phyloP scores from a whole-genome alignment of 768 basidiomycete genomes.

The Phaeolepiota aurea region DNA sequence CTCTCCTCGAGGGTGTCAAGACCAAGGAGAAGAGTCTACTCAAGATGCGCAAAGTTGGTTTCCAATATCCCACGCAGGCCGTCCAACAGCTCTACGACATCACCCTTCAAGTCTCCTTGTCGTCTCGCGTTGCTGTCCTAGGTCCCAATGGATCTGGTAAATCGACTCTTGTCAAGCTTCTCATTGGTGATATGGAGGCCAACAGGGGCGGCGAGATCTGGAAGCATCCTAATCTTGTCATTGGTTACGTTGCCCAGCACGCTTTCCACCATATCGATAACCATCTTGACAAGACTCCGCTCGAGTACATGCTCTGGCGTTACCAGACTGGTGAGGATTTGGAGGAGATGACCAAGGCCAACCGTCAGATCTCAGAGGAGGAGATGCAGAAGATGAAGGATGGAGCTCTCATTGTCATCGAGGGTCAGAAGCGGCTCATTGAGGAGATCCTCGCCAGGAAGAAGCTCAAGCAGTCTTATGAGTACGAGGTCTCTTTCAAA shows the following conservation, averaged over 20 bases:
- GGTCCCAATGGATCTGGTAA: conserved; percentile 99
- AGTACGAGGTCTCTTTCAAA: conserved; percentile 98
- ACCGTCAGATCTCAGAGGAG: conserved; percentile 78
- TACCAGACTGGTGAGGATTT: conserved; percentile 99
- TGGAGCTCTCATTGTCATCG: conserved; percentile 74
- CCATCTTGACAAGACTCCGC: conserved; percentile 97
- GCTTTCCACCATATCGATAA: conserved; percentile 99
- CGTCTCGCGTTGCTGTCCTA: conserved; percentile 96
- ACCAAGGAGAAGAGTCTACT: conserved; percentile 96
- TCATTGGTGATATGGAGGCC: conserved; percentile 93
- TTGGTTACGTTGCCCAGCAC: conserved; percentile 98
- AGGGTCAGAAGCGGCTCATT: conserved; percentile 92
- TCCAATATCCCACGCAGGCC: conserved; percentile 85
- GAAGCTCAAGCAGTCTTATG: conserved; percentile 99
- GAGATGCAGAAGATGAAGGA: conserved; percentile 97
- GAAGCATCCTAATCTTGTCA: conserved; percentile 99
- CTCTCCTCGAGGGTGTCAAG: conserved; percentile 98
- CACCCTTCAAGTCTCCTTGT: conserved; percentile 93
- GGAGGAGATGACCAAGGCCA: conserved; percentile 93
- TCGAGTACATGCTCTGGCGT: conserved; percentile 99
- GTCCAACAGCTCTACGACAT: conserved; percentile 93
- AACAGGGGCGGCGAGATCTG: conserved; percentile 97
- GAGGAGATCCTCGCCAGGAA: conserved; percentile 88
- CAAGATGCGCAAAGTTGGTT: conserved; percentile 97
- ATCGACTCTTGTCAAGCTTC: conserved; percentile 92